These are phyloP conservation scores for Trichoderma sp. DNA, from an alignment of 2,329 filamentous ascomycete species.

Conservation along the genomic window DNA sequence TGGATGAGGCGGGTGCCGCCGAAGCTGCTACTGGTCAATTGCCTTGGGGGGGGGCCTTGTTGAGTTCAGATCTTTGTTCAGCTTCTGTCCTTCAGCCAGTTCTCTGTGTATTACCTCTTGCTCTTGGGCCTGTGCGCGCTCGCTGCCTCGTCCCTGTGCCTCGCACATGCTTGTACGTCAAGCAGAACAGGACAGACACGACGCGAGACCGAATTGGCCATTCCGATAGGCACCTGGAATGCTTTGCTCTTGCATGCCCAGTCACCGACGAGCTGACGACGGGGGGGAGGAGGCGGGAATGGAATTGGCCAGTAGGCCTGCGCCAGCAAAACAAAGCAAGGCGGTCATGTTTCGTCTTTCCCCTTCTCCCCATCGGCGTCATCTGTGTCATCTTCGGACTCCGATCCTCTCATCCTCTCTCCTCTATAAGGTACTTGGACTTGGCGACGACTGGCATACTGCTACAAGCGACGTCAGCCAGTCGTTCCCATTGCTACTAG, in stretches of 20 bases:
- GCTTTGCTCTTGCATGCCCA: too few relatives aligned
- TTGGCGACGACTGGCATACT: not conserved
- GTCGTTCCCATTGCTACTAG: conserved; percentile 2
- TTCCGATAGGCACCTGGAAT: too few relatives aligned
- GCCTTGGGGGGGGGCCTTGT: not conserved
- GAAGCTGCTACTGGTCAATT: conserved; percentile 27
- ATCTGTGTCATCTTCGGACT: not conserved
- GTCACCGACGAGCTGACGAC: conserved; percentile 4
- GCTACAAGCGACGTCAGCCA: conserved; percentile 1
- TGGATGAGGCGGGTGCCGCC: conserved; percentile 12
- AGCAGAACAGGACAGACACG: too few relatives aligned
- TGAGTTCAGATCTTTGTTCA: not conserved
- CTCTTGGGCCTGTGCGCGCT: too few relatives aligned
- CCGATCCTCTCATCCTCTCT: not conserved
- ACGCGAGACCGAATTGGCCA: too few relatives aligned
- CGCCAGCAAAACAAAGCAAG: not conserved
- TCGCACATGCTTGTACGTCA: too few relatives aligned
- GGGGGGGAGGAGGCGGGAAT: not conserved
- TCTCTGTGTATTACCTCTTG: too few relatives aligned
- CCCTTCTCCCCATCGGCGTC: not conserved
- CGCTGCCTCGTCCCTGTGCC: too few relatives aligned
- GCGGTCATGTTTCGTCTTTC: not conserved
- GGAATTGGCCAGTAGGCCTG: conserved; percentile 15
- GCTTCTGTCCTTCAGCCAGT: not conserved
- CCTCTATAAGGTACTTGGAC: not conserved